These are phyloP conservation scores for Aspergillus arachidicola DNA, from an alignment of 2,329 filamentous ascomycete genomes.

Conservation along the genomic window DNA sequence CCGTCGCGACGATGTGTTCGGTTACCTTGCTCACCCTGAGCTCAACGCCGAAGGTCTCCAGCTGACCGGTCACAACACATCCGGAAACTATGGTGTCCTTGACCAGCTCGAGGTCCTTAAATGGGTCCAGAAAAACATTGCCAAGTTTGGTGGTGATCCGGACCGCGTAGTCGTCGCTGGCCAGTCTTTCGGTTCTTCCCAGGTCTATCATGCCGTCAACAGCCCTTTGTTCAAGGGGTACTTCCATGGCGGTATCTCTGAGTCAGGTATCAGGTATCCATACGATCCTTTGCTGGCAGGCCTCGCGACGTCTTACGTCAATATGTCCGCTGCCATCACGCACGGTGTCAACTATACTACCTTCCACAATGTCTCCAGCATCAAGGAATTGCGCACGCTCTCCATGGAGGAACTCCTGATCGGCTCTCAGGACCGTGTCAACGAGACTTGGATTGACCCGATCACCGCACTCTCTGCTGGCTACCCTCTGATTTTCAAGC, in stretches of 20 bases:
- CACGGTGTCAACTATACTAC: slow-evolving; percentile 30
- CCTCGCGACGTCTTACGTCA: slow-evolving; percentile 33
- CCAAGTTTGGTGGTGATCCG: slow-evolving; percentile 56
- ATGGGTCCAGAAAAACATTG: slow-evolving; percentile 57
- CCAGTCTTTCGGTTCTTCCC: slow-evolving; percentile 34
- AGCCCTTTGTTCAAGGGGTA: slow-evolving; percentile 32
- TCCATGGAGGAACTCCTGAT: slow-evolving; percentile 28
- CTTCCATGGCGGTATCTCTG: slow-evolving; percentile 33
- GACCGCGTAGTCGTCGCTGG: slow-evolving; percentile 49
- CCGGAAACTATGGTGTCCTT: slow-evolving; percentile 44
- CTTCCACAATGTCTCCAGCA: slow-evolving; percentile 26
- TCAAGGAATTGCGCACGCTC: slow-evolving; percentile 25
- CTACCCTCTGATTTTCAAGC: slow-evolving; percentile 32
- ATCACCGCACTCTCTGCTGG: neutral
- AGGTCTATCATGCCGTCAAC: slow-evolving; percentile 35
- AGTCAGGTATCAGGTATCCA: slow-evolving; percentile 34
- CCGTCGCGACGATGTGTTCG: slow-evolving; percentile 30
- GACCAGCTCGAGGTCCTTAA: slow-evolving; percentile 59
- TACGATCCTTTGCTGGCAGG: slow-evolving; percentile 31
- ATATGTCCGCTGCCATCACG: slow-evolving; percentile 28
- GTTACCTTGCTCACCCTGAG: slow-evolving; percentile 30
- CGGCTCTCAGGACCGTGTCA: slow-evolving; percentile 30
- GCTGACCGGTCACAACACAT: slow-evolving; percentile 27
- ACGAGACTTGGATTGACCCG: slow-evolving; percentile 19
- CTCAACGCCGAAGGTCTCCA: slow-evolving; percentile 26